Percentiles rank a stretch among this genome's conserved stretches.
phyloP scores from a whole-genome alignment of 257 asterid species.

The Solanum habrochaites region DNA sequence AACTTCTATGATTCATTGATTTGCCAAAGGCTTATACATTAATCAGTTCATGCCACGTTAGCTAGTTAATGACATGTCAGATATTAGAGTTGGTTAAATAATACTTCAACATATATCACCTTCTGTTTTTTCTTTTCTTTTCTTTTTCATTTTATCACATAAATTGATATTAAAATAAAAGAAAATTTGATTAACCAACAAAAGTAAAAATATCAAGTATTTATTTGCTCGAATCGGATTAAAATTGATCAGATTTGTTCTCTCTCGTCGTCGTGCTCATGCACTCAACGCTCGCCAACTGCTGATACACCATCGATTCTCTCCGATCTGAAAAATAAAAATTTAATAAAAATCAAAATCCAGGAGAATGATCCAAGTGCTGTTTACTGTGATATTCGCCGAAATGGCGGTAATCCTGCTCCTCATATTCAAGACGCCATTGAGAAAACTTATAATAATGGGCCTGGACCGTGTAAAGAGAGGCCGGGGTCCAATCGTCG shows the following conservation, averaged over 20 bases:
- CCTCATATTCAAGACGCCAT: conserved; percentile 80
- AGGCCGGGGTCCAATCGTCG: conserved; percentile 66
- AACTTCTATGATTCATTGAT: not conserved
- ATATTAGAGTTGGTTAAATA: too few species aligned
- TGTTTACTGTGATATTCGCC: conserved; percentile 46
- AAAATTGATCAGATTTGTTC: not conserved
- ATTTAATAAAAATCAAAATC: not conserved
- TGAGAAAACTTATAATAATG: conserved; percentile 66
- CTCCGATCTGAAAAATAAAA: not conserved
- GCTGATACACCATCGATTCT: not conserved
- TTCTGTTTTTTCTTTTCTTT: too few species aligned
- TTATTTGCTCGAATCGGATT: not conserved
- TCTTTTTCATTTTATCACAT: not conserved
- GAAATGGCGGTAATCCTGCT: conserved; percentile 66
- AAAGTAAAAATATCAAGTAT: not conserved
- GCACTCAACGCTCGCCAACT: not conserved
- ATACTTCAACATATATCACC: too few species aligned
- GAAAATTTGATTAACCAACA: not conserved
- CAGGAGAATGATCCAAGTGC: conserved; percentile 40
- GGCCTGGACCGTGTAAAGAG: conserved; percentile 70
- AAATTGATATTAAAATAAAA: not conserved
- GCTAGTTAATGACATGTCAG: not conserved
- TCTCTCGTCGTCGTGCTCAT: not conserved
- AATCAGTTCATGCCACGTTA: not conserved
- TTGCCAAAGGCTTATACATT: not conserved